Evolutionary conservation across 257 asterid species (phyloP), one percentile per base, ranked within the genome.

Genomic region (Ballota nigra): DNA sequence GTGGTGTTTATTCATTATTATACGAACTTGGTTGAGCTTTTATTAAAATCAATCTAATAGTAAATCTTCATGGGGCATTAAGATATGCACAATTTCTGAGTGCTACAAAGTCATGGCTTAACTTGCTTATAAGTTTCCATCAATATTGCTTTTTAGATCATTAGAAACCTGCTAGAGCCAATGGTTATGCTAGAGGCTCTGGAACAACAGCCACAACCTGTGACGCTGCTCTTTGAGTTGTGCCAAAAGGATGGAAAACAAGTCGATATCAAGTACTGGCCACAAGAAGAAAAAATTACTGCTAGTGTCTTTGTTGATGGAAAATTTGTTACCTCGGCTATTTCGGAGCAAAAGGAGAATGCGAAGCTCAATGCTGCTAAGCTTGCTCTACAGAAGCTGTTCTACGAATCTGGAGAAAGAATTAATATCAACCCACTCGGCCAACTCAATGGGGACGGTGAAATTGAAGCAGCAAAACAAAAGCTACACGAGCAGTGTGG

Each of bases 341-440:
- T 88, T 67, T 82, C 95, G 0, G 88, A 84, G 68, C 85, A 91
- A 51, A 89, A 79, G 66, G 95, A 94, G 76, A 84, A 77, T 53
- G 95, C 97, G 0, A 91, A 68, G 83, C 95, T 91, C 69, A 88
- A 82, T 61, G 97, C 95, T 8, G 97, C 96, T 1, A 89, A 86
- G 81, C 82, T 76, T 51, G 96, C 99, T 70, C 78, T 94, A 22
- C 57, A 9, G 49, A 82, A 77, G 67, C 43, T 88, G 68, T 77
- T 82, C 6, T 66, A 24, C 33, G 76, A 56, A 40, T 11, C 65
- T 10, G 43, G 60, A 49, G 67, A 65, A 20, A 33, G 13, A n/a
- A n/a, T 56, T 29, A 18, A 20, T 12, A 29, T 22, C 8, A 74
- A 76, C 61, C 26, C 43, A 5, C 55, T 31, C 43, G 36, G 68